Evolutionary conservation across 345 rosid species (phyloP).

Genomic region (Mercurialis annua): DNA sequence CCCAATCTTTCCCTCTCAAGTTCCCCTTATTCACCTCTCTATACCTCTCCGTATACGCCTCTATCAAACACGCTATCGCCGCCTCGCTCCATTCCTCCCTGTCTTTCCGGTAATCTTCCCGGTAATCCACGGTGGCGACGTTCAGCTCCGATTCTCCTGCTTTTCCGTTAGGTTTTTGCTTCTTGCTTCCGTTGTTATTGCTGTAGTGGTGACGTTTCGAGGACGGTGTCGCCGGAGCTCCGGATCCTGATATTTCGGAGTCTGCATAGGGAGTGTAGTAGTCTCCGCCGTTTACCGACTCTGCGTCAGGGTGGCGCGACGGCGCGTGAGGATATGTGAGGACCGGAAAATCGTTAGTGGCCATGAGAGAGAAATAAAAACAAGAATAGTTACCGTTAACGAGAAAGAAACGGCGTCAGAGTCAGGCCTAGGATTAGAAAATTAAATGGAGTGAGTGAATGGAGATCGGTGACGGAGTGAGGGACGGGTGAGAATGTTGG

Average conservation of each 20-base stretch:
- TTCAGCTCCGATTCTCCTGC: constrained; percentile 7
- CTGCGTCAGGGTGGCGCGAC: constrained; percentile 13
- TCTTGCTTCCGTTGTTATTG: constrained; percentile 16
- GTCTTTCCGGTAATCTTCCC: constrained; percentile 65
- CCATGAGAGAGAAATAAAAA: constrained; percentile 8
- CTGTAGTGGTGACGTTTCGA: constrained; percentile 24
- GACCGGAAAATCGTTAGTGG: constrained; percentile 23
- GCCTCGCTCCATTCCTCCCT: constrained; percentile 95
- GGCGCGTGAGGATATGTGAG: constrained; percentile 19
- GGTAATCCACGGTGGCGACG: neutral
- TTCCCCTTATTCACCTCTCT: constrained; percentile 78
- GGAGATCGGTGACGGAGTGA: neutral
- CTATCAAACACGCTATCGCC: constrained; percentile 70
- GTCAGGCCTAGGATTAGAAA: constrained; percentile 8
- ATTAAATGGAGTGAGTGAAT: constrained; percentile 14
- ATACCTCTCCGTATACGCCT: constrained; percentile 79
- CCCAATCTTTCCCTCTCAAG: constrained; percentile 91
- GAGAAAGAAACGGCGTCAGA: constrained; percentile 25
- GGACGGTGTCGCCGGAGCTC: constrained; percentile 24
- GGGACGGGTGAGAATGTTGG: neutral
- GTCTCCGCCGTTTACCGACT: constrained; percentile 20
- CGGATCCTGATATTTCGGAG: constrained; percentile 22
- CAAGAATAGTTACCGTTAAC: neutral
- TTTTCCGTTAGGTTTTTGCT: constrained; percentile 13
- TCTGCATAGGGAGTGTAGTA: constrained; percentile 20